A percentile compares a stretch with the other conserved stretches of the same genome.
These are phyloP conservation scores for Medicago lupulina DNA, from an alignment of 306 rosid species.

Conservation along the genomic window DNA sequence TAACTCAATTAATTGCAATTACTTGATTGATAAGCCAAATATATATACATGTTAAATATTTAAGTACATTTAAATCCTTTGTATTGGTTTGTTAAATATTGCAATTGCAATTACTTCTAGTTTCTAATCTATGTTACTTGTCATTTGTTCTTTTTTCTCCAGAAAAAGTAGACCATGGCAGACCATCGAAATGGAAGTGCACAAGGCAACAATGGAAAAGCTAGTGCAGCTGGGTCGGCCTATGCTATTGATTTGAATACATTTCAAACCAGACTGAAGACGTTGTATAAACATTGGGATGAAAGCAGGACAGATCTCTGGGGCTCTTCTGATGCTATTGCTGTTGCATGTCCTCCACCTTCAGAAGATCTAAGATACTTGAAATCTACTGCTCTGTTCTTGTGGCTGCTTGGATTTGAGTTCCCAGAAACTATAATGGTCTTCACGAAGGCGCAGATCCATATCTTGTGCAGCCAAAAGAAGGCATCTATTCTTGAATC, in stretches of 20 bases:
- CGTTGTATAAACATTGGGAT: conserved; percentile 74
- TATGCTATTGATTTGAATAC: conserved; percentile 70
- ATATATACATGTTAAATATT: not conserved
- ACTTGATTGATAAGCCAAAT: conserved; percentile 20
- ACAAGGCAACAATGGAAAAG: conserved; percentile 68
- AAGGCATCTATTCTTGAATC: conserved; percentile 81
- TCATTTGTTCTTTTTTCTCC: not conserved
- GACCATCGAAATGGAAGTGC: conserved; percentile 81
- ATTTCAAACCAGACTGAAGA: conserved; percentile 66
- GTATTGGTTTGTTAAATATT: not conserved
- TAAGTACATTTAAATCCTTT: not conserved
- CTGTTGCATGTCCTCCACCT: conserved; percentile 77
- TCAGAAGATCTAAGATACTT: conserved; percentile 92
- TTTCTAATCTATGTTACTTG: conserved; percentile 29
- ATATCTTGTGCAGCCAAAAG: conserved; percentile 84
- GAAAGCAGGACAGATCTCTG: conserved; percentile 66
- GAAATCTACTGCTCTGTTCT: conserved; percentile 82
- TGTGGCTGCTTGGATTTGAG: conserved; percentile 91
- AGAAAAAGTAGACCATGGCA: conserved; percentile 54
- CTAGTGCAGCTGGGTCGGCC: conserved; percentile 54
- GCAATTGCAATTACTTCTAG: too few relatives aligned
- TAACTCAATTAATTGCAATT: not conserved
- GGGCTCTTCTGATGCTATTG: conserved; percentile 78
- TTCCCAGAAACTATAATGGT: conserved; percentile 95
- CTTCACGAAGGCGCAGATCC: conserved; percentile 79